Evolutionary conservation across 2,329 filamentous ascomycete genomes (phyloP).

Genomic region (Diplodia intermedia): DNA sequence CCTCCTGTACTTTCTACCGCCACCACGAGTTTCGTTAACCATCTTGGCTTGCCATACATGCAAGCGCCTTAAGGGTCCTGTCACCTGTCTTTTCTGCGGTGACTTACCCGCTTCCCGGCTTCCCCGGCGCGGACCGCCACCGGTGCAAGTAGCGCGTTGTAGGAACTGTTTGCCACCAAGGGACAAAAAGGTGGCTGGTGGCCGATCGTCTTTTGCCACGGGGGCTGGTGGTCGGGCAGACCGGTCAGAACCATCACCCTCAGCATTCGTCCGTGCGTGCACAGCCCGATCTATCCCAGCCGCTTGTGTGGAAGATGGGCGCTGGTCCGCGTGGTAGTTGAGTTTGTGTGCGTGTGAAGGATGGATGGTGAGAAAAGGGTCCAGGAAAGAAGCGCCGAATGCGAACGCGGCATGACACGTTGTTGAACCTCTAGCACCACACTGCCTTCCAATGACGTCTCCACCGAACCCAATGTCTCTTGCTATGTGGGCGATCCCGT

Average conservation of each 20-base stretch:
- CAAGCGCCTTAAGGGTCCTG: neutral
- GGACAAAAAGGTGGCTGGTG: neutral
- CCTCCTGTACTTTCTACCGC: neutral
- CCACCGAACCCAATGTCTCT: neutral
- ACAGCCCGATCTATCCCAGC: neutral
- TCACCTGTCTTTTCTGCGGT: neutral
- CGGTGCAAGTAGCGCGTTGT: neutral
- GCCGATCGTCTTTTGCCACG: no score
- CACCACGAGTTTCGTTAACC: neutral
- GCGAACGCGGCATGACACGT: neutral
- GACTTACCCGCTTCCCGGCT: slow-evolving; percentile 6
- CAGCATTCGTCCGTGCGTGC: no score
- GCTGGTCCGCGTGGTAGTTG: neutral
- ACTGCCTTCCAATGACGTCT: slow-evolving; percentile 9
- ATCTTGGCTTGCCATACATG: neutral
- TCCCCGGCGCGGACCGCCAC: slow-evolving; percentile 23
- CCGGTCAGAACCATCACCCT: no score
- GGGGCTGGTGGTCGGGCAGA: no score
- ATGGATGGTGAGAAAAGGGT: neutral
- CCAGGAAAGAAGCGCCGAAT: slow-evolving; percentile 20
- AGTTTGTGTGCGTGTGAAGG: neutral
- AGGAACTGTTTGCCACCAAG: neutral
- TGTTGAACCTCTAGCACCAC: neutral
- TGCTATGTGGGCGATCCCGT: neutral
- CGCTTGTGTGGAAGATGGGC: neutral